Percentiles rank a stretch among this genome's conserved stretches.
Conservation (phyloP, 257 asterid species). For the Gardenia jasminoides region DNA sequence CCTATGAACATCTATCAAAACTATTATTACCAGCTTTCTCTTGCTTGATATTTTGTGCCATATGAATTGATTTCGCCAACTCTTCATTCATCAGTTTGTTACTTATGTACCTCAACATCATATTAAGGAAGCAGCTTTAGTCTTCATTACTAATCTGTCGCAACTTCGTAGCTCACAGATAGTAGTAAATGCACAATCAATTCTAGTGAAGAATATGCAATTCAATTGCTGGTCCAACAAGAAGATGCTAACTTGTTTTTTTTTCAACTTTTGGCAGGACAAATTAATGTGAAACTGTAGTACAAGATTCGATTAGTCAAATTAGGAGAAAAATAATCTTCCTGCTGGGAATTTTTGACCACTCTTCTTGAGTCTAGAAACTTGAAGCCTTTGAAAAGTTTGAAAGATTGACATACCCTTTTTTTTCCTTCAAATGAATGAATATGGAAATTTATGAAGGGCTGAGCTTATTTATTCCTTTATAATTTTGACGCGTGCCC, state of each 20-base stretch:
- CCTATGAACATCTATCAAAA: no score
- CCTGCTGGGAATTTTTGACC: background rate
- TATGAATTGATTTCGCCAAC: no score
- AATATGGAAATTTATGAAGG: no score
- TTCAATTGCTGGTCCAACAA: background rate
- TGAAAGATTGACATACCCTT: background rate
- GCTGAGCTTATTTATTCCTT: background rate
- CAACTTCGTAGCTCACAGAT: background rate
- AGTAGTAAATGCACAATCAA: background rate
- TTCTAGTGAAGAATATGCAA: background rate
- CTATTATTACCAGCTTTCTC: no score
- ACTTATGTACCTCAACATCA: no score
- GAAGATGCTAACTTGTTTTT: no score
- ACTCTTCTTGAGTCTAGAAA: constrained; percentile 4
- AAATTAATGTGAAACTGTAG: background rate
- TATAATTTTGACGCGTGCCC: background rate
- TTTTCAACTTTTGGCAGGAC: background rate
- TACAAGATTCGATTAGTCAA: background rate
- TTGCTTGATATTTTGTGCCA: no score
- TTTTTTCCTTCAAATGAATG: no score
- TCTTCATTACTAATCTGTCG: background rate
- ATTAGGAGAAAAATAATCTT: background rate
- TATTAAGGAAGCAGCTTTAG: no score
- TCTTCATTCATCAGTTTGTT: no score
- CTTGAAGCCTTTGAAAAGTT: background rate